phyloP scores from a whole-genome alignment of 106 monocot species.

The Phalaenopsis aphrodite region DNA sequence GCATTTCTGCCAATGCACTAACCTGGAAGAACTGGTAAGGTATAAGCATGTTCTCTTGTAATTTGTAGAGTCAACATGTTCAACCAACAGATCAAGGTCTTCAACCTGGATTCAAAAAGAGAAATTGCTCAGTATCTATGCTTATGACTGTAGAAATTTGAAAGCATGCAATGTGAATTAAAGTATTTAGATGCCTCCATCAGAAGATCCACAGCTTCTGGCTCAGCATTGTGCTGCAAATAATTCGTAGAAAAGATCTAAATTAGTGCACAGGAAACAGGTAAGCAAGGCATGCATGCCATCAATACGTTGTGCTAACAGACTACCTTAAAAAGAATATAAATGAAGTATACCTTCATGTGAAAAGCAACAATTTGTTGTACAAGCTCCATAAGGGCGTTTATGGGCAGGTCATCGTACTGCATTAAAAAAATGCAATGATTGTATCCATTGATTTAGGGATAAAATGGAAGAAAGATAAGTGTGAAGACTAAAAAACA shows the following conservation, averaged over 20 bases:
- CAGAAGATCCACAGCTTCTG: constrained; percentile 95
- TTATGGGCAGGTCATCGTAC: constrained; percentile 56
- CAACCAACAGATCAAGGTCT: constrained; percentile 90
- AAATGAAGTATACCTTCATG: constrained; percentile 66
- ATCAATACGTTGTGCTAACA: neutral
- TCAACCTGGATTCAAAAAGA: constrained; percentile 54
- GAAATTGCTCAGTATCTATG: neutral
- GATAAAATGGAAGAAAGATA: neutral
- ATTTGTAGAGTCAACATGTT: constrained; percentile 82
- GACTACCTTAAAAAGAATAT: neutral
- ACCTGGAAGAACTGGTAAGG: constrained; percentile 95
- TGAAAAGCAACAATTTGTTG: constrained; percentile 96
- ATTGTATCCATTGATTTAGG: neutral
- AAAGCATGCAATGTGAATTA: neutral
- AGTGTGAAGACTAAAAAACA: neutral
- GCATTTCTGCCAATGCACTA: neutral
- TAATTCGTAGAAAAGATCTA: neutral
- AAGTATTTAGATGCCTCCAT: constrained; percentile 62
- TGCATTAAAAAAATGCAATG: constrained; percentile 27
- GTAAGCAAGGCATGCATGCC: neutral
- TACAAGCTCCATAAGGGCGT: constrained; percentile 88
- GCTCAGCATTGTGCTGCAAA: constrained; percentile 93
- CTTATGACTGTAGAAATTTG: constrained; percentile 5
- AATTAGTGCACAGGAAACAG: constrained; percentile 1
- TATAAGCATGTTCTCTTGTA: constrained; percentile 93